Percentiles rank a stretch among this genome's conserved stretches.
Conservation (phyloP, 1,284 basidiomycete species). For the Cryptococcus jaspeensis region DNA sequence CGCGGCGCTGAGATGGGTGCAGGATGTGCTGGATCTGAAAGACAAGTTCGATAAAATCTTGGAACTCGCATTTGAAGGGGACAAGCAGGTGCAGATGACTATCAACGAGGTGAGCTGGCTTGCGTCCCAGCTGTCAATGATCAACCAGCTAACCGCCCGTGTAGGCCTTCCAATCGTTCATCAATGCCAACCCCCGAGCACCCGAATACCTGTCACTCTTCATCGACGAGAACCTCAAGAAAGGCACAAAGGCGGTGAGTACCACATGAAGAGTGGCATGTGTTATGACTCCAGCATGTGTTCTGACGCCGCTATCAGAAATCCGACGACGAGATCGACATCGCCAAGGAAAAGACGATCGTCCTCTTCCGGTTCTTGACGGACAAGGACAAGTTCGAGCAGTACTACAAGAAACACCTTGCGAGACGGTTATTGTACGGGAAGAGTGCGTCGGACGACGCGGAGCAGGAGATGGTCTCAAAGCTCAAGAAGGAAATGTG, state of each 20-base stretch:
- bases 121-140: neutral
- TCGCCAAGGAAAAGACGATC: conserved; percentile 89
- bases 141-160: conserved; percentile 10
- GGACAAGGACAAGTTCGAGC: conserved; percentile 97
- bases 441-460: conserved; percentile 92
- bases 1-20: conserved; percentile 86
- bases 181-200: conserved; percentile 83
- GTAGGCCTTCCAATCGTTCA: conserved; percentile 88
- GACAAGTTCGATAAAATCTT: conserved; percentile 83
- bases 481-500: conserved; percentile 87
- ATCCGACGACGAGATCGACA: conserved; percentile 88
- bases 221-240: conserved; percentile 95
- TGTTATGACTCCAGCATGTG: too few species aligned
- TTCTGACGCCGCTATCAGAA: conserved; percentile 61
- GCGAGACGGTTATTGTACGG: conserved; percentile 84
- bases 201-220: conserved; percentile 96
- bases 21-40: conserved; percentile 86
- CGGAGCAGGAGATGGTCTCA: conserved; percentile 95
- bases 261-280: neutral
- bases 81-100: conserved; percentile 76
- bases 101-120: conserved; percentile 72
- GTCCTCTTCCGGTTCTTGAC: conserved; percentile 90
- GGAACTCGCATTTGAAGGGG: conserved; percentile 66
- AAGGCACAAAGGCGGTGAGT: conserved; percentile 89
- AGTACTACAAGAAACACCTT: conserved; percentile 95